These are phyloP conservation scores for Colletotrichum falcatum DNA, from an alignment of 2,329 filamentous ascomycete species.

Conservation along the genomic window DNA sequence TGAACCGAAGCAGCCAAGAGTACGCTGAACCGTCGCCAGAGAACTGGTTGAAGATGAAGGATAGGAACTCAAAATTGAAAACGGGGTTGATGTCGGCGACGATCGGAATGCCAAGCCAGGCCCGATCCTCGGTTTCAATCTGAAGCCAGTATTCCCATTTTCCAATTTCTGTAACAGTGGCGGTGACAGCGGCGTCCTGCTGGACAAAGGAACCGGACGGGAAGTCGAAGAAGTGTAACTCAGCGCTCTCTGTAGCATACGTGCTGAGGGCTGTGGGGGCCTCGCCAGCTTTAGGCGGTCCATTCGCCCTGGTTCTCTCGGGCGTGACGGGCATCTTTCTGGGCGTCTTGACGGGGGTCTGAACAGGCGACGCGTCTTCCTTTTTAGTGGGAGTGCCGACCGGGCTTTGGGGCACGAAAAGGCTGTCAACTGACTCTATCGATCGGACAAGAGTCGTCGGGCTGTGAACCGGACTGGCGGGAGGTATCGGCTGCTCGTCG, in stretches of 20 bases:
- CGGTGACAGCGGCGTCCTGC: conserved; percentile 80
- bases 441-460: conserved; percentile 66
- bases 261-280: conserved; percentile 79
- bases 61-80: conserved; percentile 99
- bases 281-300: conserved; percentile 68
- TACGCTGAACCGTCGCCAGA: conserved; percentile 88
- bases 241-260: conserved; percentile 79
- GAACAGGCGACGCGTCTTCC: conserved; percentile 48
- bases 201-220: conserved; percentile 85
- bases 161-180: conserved; percentile 86
- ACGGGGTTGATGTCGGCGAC: conserved; percentile 93
- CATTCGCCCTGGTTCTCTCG: conserved; percentile 48
- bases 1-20: conserved; percentile 95
- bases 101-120: conserved; percentile 89
- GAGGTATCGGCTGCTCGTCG: conserved; percentile 71
- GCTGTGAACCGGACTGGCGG: conserved; percentile 72
- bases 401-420: conserved; percentile 51
- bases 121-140: conserved; percentile 78
- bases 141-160: conserved; percentile 97
- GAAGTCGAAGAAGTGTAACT: conserved; percentile 95
- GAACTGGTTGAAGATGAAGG: conserved; percentile 99
- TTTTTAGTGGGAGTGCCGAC: conserved; percentile 52
- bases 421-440: conserved; percentile 69
- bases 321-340: conserved; percentile 49
- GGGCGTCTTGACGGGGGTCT: conserved; percentile 59